Evolutionary conservation across 176 grass and related monocot genomes (phyloP).

Genomic region (Oryza australiensis): DNA sequence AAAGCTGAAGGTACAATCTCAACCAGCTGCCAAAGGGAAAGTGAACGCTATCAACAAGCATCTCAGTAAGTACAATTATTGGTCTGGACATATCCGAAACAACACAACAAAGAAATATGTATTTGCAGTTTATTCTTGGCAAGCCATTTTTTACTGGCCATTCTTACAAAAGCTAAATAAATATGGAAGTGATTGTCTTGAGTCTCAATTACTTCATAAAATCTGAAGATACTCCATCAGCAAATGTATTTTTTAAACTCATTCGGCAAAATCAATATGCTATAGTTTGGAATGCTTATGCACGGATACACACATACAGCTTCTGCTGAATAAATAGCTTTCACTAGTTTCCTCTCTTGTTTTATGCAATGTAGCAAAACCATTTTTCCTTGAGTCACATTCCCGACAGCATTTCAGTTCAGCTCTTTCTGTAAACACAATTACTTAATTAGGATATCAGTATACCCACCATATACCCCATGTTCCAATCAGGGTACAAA

Average conservation of each 20-base stretch:
- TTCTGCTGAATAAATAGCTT: not conserved
- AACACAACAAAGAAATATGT: not conserved
- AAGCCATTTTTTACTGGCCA: not conserved
- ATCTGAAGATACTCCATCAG: not conserved
- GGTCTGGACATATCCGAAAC: not conserved
- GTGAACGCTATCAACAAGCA: constrained; percentile 1
- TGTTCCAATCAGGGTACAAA: not conserved
- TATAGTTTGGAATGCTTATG: not conserved
- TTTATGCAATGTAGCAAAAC: not conserved
- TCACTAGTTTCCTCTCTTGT: not conserved
- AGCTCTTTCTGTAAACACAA: not conserved
- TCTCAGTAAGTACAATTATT: constrained; percentile 10
- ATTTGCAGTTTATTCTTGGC: not conserved
- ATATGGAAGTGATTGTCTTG: not conserved
- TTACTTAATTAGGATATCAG: not conserved
- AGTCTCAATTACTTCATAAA: not conserved
- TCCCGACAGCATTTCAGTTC: not conserved
- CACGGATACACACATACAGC: not conserved
- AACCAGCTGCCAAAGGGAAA: constrained; percentile 51
- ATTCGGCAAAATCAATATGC: not conserved
- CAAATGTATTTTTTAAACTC: not conserved
- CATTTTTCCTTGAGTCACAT: not conserved
- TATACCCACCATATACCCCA: not conserved
- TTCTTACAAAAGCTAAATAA: not conserved
- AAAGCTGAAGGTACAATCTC: constrained; percentile 67